These are phyloP conservation scores for Scleroderma citrinum DNA, from an alignment of 768 basidiomycete genomes.

Conservation along the genomic window DNA sequence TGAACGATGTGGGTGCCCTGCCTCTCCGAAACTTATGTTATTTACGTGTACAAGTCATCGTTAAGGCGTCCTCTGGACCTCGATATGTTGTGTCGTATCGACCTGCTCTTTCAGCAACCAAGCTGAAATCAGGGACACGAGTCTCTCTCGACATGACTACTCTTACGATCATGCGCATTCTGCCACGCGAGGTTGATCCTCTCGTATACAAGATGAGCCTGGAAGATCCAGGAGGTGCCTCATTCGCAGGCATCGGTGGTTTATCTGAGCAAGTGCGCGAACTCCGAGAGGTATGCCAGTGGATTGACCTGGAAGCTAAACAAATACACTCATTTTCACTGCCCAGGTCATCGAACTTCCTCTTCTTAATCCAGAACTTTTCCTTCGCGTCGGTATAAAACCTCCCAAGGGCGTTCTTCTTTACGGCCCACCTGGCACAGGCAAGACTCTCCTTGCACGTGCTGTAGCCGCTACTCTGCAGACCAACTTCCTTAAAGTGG, in stretches of 20 bases:
- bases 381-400: conserved; percentile 91
- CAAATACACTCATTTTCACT: neutral
- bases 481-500: conserved; percentile 98
- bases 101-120: conserved; percentile 82
- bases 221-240: conserved; percentile 92
- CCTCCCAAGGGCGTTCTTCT: conserved; percentile 95
- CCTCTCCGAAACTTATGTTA: neutral
- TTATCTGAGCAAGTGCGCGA: conserved; percentile 95
- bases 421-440: conserved; percentile 95
- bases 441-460: conserved; percentile 91
- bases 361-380: conserved; percentile 89
- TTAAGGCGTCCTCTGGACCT: conserved; percentile 97
- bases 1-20: conserved; percentile 73
- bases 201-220: conserved; percentile 99
- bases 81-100: conserved; percentile 98
- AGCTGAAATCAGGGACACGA: conserved; percentile 90
- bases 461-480: conserved; percentile 93
- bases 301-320: neutral
- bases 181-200: conserved; percentile 96
- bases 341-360: conserved; percentile 90
- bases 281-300: conserved; percentile 71
- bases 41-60: conserved; percentile 64
- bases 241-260: conserved; percentile 96
- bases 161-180: conserved; percentile 95
- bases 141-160: conserved; percentile 99